A percentile compares a stretch with the other conserved stretches of the same genome.
These are phyloP conservation scores for Gossypium australe DNA, from an alignment of 345 rosid species.

Conservation along the genomic window DNA sequence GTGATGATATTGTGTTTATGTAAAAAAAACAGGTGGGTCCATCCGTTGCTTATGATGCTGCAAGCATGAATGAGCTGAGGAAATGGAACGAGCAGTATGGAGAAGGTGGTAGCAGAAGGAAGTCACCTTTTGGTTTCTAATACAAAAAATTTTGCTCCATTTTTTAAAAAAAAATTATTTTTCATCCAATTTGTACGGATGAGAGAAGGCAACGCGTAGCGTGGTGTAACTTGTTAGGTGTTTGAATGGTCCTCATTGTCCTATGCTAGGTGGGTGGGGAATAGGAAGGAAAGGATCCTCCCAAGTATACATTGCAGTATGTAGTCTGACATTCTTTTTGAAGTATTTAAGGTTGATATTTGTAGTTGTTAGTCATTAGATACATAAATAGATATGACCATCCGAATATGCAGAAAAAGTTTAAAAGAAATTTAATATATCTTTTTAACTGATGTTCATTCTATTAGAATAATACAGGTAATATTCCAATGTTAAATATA, in stretches of 20 bases:
- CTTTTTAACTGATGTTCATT: too few species aligned
- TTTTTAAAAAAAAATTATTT: neutral
- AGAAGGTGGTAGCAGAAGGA: constrained; percentile 87
- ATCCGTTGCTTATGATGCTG: constrained; percentile 77
- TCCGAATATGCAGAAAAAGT: too few species aligned
- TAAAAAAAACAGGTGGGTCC: constrained; percentile 67
- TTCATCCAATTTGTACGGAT: constrained; percentile 5
- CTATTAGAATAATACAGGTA: too few species aligned
- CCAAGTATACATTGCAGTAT: neutral
- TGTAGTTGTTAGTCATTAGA: too few species aligned
- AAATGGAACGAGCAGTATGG: constrained; percentile 99
- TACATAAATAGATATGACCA: too few species aligned
- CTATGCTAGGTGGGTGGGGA: neutral
- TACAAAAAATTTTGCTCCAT: constrained; percentile 1
- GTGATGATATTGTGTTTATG: neutral
- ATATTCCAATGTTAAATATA: too few species aligned
- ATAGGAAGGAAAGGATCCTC: neutral
- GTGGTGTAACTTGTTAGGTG: neutral
- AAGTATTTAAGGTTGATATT: too few species aligned
- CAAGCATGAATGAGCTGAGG: constrained; percentile 91
- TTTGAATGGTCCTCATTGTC: neutral
- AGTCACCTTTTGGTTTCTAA: constrained; percentile 83
- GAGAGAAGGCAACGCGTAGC: constrained; percentile 2
- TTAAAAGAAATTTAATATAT: too few species aligned
- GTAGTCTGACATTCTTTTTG: neutral